phyloP scores from a whole-genome alignment of 75 land plant species.

The Picea sitchensis region DNA sequence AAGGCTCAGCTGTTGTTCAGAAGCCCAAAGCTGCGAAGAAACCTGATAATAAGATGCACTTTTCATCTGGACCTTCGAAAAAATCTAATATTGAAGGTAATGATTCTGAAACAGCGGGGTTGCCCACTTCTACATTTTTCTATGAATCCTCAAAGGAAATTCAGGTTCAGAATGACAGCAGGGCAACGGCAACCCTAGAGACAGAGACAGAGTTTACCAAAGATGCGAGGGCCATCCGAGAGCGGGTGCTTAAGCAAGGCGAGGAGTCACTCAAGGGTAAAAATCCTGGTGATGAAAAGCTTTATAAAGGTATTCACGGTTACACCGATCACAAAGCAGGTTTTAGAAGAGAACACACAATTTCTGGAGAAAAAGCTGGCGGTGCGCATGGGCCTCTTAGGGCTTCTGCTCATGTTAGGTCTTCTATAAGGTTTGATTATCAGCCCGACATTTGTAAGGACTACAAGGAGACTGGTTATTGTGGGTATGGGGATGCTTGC shows the following conservation, averaged over 20 bases:
- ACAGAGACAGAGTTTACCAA: slow-evolving; percentile 87
- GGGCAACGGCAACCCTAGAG: slow-evolving; percentile 84
- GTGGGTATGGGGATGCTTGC: slow-evolving; percentile 96
- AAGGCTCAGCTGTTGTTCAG: slow-evolving; percentile 21
- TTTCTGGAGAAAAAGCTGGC: slow-evolving; percentile 89
- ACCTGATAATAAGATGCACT: slow-evolving; percentile 44
- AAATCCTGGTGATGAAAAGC: slow-evolving; percentile 42
- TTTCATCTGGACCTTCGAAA: slow-evolving; percentile 35
- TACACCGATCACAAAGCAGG: slow-evolving; percentile 95
- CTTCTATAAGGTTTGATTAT: slow-evolving; percentile 89
- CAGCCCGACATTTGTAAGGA: slow-evolving; percentile 99
- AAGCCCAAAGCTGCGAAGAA: slow-evolving; percentile 30
- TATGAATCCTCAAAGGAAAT: slow-evolving; percentile 87
- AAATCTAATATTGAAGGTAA: background rate
- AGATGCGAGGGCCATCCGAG: slow-evolving; percentile 87
- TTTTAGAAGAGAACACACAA: slow-evolving; percentile 87
- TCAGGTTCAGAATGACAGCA: slow-evolving; percentile 73
- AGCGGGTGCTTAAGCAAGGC: slow-evolving; percentile 77
- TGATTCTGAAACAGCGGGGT: slow-evolving; percentile 6
- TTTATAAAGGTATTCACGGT: slow-evolving; percentile 85
- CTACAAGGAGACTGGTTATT: slow-evolving; percentile 98
- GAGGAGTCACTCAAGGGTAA: slow-evolving; percentile 56
- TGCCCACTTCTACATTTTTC: slow-evolving; percentile 34
- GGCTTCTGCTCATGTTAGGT: slow-evolving; percentile 82
- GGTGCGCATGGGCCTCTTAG: slow-evolving; percentile 96